Conservation (phyloP, 1,284 basidiomycete genomes). For the Melampsora occidentalis region DNA sequence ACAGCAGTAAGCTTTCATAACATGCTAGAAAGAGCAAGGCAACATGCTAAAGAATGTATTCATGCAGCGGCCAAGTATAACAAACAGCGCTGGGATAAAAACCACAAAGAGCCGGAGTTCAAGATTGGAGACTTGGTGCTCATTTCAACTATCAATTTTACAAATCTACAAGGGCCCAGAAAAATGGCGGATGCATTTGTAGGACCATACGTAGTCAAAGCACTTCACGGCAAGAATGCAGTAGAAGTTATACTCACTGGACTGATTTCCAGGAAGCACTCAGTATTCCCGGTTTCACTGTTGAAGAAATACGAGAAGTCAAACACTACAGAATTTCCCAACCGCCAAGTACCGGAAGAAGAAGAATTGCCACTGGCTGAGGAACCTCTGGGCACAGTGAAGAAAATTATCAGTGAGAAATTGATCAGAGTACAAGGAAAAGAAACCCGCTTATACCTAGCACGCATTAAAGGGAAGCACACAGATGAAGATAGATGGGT, state of each 20-base stretch:
- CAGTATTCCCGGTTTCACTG: background rate
- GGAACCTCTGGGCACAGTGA: too few relatives aligned
- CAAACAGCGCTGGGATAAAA: background rate
- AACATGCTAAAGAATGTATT: too few relatives aligned
- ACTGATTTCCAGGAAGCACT: background rate
- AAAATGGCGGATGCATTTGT: background rate
- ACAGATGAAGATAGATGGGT: too few relatives aligned
- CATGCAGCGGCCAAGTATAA: background rate
- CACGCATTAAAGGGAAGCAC: too few relatives aligned
- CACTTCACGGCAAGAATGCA: background rate
- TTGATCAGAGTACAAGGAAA: too few relatives aligned
- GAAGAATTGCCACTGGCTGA: too few relatives aligned
- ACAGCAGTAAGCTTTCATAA: too few relatives aligned
- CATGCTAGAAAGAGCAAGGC: too few relatives aligned
- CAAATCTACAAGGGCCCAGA: background rate
- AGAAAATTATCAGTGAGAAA: too few relatives aligned
- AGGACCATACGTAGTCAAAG: background rate
- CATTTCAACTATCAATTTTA: background rate
- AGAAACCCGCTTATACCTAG: too few relatives aligned
- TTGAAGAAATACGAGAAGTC: background rate
- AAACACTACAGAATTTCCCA: too few relatives aligned
- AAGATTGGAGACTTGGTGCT: background rate
- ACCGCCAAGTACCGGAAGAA: too few relatives aligned
- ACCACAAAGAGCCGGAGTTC: background rate
- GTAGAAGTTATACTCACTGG: background rate